These are phyloP conservation scores for Keqinozyma sinolaborantium DNA, from an alignment of 1,139 yeast species.

Conservation along the genomic window DNA sequence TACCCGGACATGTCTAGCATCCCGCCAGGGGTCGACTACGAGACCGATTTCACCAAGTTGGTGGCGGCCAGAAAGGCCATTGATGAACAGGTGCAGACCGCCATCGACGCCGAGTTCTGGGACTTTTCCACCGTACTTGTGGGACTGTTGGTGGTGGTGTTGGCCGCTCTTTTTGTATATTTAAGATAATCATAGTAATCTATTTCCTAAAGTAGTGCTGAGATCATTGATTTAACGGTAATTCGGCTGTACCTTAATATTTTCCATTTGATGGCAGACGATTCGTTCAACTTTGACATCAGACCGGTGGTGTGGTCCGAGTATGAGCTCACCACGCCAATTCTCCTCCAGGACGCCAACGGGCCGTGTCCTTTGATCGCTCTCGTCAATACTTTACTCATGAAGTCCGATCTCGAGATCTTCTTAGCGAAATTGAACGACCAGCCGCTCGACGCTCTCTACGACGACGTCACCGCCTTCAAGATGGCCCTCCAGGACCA, in stretches of 20 bases:
- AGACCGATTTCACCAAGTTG: conserved; percentile 22
- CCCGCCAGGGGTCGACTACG: conserved; percentile 28
- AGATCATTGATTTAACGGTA: not conserved
- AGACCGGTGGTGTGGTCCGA: conserved; percentile 27
- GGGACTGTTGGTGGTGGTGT: conserved; percentile 1
- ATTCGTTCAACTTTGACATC: conserved; percentile 15
- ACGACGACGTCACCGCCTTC: conserved; percentile 5
- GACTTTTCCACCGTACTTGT: conserved; percentile 19
- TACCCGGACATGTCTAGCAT: conserved; percentile 45
- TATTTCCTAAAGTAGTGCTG: no score
- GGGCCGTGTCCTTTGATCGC: conserved; percentile 95
- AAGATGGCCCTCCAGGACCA: conserved; percentile 4
- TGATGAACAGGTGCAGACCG: conserved; percentile 26
- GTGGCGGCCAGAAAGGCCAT: conserved; percentile 13
- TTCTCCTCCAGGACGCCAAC: conserved; percentile 74
- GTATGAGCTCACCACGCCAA: conserved; percentile 41
- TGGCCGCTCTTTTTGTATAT: not conserved
- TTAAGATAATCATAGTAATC: not conserved
- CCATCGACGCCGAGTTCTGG: conserved; percentile 23
- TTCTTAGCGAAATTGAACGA: conserved; percentile 11
- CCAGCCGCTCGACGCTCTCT: conserved; percentile 3
- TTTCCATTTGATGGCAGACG: not conserved
- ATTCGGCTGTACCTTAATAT: not conserved
- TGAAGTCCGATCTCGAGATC: conserved; percentile 35
- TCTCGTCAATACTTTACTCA: conserved; percentile 62